Percentiles rank a stretch among this genome's conserved stretches.
Evolutionary conservation across 1,284 basidiomycete species (phyloP).

Genomic region (Vanrija pseudolonga): DNA sequence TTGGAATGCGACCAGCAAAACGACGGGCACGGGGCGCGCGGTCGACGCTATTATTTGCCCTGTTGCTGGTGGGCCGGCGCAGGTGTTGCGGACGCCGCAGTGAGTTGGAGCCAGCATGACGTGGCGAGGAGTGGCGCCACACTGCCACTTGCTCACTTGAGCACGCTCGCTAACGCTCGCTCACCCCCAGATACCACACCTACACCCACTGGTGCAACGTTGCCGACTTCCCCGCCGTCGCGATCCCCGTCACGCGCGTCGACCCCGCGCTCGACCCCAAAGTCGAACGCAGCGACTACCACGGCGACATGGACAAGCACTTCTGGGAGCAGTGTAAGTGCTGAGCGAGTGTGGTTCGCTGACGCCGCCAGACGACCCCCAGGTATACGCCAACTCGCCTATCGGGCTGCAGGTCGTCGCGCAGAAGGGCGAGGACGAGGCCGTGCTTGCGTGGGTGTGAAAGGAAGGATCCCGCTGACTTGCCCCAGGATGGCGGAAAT

Average conservation of each 20-base stretch:
- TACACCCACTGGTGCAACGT: constrained; percentile 61
- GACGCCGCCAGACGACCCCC: constrained; percentile 56
- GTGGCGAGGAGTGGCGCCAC: constrained; percentile 12
- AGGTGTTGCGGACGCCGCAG: constrained; percentile 55
- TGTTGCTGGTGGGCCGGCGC: constrained; percentile 55
- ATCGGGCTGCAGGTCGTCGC: constrained; percentile 64
- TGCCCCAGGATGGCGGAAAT: no score
- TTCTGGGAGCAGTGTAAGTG: constrained; percentile 58
- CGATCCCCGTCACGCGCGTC: constrained; percentile 58
- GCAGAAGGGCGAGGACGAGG: constrained; percentile 66
- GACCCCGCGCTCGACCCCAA: constrained; percentile 56
- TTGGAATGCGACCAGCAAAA: constrained; percentile 56
- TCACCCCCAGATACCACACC: neutral
- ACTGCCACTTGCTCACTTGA: neutral
- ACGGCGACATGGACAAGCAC: constrained; percentile 51
- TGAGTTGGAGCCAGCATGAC: no score
- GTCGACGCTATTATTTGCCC: constrained; percentile 60
- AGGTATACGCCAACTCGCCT: constrained; percentile 58
- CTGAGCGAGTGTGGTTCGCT: neutral
- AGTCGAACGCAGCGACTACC: constrained; percentile 53
- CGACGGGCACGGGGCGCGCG: constrained; percentile 55
- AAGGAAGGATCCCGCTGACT: no score
- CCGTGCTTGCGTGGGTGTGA: constrained; percentile 17
- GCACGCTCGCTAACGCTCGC: neutral
- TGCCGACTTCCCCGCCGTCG: constrained; percentile 56